Evolutionary conservation across 495 filamentous ascomycete genomes (phyloP).

Genomic region (Penicillium ucsense): DNA sequence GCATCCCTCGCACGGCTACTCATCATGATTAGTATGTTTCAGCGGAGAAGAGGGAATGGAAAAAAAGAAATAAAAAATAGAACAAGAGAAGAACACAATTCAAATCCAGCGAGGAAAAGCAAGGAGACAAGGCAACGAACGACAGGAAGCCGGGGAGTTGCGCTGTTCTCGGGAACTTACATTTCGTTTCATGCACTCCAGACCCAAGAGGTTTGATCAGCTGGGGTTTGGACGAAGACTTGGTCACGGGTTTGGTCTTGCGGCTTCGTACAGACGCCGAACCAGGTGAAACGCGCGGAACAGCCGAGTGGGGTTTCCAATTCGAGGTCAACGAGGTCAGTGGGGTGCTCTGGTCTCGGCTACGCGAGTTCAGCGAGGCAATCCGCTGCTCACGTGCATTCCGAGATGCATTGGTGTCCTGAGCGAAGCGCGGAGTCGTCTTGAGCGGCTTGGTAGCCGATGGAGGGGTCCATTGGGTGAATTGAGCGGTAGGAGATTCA

Average conservation of each 20-base stretch:
- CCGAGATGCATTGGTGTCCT: constrained; percentile 82
- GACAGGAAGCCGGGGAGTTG: neutral
- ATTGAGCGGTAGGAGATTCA: constrained; percentile 31
- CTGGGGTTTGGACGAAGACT: constrained; percentile 51
- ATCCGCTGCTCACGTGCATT: constrained; percentile 83
- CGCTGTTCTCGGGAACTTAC: constrained; percentile 34
- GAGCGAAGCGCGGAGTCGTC: constrained; percentile 73
- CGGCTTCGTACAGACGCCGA: constrained; percentile 41
- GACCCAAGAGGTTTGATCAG: constrained; percentile 63
- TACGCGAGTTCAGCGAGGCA: constrained; percentile 37
- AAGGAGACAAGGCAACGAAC: neutral
- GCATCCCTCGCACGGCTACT: constrained; percentile 84
- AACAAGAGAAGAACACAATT: neutral
- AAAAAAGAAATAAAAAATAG: neutral
- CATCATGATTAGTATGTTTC: constrained; percentile 10
- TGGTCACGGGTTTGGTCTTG: constrained; percentile 40
- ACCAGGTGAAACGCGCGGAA: constrained; percentile 41
- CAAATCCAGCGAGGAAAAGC: neutral
- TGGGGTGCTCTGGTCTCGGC: constrained; percentile 39
- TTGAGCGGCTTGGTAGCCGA: constrained; percentile 37
- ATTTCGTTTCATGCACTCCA: constrained; percentile 51
- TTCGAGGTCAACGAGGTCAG: constrained; percentile 61
- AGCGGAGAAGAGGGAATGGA: constrained; percentile 1
- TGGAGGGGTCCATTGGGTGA: constrained; percentile 43
- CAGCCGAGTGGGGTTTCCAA: constrained; percentile 66